Conservation (phyloP, 352 stramenopile species). For the Globisporangium parvum region DNA sequence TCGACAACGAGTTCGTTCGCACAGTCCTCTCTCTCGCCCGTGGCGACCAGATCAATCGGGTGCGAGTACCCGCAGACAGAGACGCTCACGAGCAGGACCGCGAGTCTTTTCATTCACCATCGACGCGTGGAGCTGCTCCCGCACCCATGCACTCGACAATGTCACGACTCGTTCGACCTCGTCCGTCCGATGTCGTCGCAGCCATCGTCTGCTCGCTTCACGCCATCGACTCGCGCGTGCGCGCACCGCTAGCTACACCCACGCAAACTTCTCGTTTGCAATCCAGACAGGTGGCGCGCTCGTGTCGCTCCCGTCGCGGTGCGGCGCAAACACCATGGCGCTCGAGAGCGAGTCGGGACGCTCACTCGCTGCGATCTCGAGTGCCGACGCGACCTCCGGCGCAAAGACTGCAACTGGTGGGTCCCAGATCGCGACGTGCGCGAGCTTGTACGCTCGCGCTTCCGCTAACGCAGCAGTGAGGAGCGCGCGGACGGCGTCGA, state of each 20-base stretch:
- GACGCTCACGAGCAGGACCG: too few relatives aligned
- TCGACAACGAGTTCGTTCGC: too few relatives aligned
- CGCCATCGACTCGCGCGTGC: neutral
- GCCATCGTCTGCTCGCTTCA: neutral
- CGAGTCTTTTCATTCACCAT: too few relatives aligned
- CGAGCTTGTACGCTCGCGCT: constrained; percentile 33
- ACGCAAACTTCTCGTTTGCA: constrained; percentile 51
- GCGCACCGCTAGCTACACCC: constrained; percentile 20
- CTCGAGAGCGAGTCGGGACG: constrained; percentile 57
- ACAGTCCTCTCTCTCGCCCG: too few relatives aligned
- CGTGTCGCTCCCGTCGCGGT: too few relatives aligned
- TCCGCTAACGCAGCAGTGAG: constrained; percentile 30
- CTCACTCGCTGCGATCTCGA: constrained; percentile 29
- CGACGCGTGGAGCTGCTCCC: too few relatives aligned
- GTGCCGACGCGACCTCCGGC: constrained; percentile 10
- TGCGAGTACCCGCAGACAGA: too few relatives aligned
- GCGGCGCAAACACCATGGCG: constrained; percentile 35
- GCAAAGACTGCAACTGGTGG: constrained; percentile 20
- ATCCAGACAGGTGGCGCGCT: too few relatives aligned
- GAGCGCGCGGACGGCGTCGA: constrained; percentile 14
- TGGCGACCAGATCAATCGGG: too few relatives aligned
- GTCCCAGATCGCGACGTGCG: constrained; percentile 42
- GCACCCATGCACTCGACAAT: too few relatives aligned
- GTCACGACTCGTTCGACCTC: too few relatives aligned
- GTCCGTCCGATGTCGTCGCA: too few relatives aligned